phyloP scores from a whole-genome alignment of 306 rosid species.

The Lotus japonicus region DNA sequence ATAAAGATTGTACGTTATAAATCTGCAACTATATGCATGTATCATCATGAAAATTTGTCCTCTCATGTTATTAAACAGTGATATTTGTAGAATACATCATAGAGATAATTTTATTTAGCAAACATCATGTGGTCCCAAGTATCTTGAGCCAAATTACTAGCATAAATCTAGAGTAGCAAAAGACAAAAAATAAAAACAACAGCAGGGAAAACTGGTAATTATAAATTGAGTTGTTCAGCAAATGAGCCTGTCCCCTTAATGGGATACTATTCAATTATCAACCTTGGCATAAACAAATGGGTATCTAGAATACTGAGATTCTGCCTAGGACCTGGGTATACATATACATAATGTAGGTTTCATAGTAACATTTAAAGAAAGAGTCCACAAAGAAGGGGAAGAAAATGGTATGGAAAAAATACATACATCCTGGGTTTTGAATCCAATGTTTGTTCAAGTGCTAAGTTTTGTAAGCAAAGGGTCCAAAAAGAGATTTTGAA shows the following conservation, averaged over 20 bases:
- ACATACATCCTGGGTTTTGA: background rate
- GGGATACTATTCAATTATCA: background rate
- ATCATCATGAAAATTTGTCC: background rate
- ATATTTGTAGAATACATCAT: background rate
- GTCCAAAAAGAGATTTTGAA: background rate
- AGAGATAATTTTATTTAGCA: conserved; percentile 7
- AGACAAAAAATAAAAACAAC: conserved; percentile 9
- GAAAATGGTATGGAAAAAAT: background rate
- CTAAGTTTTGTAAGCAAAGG: background rate
- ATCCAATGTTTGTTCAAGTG: background rate
- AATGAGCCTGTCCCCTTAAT: background rate
- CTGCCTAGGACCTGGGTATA: background rate
- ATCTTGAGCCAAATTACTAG: conserved; percentile 3
- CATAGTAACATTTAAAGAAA: background rate
- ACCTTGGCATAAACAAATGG: background rate
- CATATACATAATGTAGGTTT: conserved; percentile 1
- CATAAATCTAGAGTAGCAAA: background rate
- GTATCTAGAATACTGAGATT: background rate
- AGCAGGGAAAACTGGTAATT: background rate
- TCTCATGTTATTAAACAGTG: background rate
- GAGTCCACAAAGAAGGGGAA: background rate
- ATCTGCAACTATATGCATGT: background rate
- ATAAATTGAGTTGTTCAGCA: background rate
- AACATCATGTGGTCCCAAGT: conserved; percentile 28
- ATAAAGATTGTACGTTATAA: background rate